These are phyloP conservation scores for Trichaptum fuscoviolaceum DNA, from an alignment of 768 basidiomycete genomes.

Conservation along the genomic window DNA sequence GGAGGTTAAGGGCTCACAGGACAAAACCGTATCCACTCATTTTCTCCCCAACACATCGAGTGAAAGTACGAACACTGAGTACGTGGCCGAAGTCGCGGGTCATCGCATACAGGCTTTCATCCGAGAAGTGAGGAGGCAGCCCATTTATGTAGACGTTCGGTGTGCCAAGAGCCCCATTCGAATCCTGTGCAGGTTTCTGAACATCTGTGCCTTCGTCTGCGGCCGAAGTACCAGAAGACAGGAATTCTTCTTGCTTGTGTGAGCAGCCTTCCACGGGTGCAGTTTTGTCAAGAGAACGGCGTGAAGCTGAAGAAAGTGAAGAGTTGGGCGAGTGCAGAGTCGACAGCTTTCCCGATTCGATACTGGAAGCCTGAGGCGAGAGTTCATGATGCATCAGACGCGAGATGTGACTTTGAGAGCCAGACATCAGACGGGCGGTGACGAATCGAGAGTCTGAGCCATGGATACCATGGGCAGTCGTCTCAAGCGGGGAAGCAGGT, in stretches of 20 bases:
- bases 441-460: background rate
- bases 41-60: constrained; percentile 72
- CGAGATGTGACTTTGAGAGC: background rate
- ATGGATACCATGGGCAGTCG: background rate
- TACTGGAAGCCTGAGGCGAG: background rate
- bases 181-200: background rate
- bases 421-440: no score
- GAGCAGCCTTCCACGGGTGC: background rate
- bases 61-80: constrained; percentile 78
- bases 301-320: background rate
- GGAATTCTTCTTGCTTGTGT: background rate
- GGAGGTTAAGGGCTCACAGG: constrained; percentile 11
- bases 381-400: background rate
- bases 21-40: constrained; percentile 39
- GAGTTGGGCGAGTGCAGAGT: background rate
- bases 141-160: constrained; percentile 90
- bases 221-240: background rate
- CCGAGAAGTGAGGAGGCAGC: constrained; percentile 75
- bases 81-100: constrained; percentile 68
- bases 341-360: background rate
- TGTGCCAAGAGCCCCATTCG: constrained; percentile 25
- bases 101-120: constrained; percentile 71
- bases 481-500: background rate
- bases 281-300: background rate
- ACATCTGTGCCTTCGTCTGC: background rate